Evolutionary conservation across 2,329 filamentous ascomycete genomes (phyloP).

Genomic region (Diaporthe humulicola): DNA sequence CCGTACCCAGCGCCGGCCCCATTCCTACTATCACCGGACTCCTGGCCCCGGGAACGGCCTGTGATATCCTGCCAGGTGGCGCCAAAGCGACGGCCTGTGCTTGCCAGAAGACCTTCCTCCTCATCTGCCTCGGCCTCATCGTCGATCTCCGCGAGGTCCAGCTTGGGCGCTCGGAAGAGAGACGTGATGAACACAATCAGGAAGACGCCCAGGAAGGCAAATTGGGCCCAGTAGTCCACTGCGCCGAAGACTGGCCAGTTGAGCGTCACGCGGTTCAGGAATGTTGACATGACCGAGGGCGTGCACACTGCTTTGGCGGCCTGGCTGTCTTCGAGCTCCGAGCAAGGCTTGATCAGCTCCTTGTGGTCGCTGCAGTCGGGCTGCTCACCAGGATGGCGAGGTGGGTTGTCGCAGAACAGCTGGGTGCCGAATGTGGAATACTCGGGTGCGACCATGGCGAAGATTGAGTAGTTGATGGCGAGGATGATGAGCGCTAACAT

Average conservation of each 20-base stretch:
- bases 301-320: conserved; percentile 87
- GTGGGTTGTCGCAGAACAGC: conserved; percentile 86
- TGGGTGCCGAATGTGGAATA: conserved; percentile 96
- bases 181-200: conserved; percentile 84
- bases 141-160: conserved; percentile 84
- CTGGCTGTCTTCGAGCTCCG: conserved; percentile 79
- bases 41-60: conserved; percentile 56
- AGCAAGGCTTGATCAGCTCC: conserved; percentile 84
- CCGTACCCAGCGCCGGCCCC: conserved; percentile 21
- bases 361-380: conserved; percentile 81
- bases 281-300: conserved; percentile 89
- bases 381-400: conserved; percentile 71
- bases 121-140: conserved; percentile 93
- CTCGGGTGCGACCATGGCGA: conserved; percentile 95
- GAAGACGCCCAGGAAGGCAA: conserved; percentile 88
- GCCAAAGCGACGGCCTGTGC: conserved; percentile 83
- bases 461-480: conserved; percentile 91
- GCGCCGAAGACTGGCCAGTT: conserved; percentile 97
- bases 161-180: conserved; percentile 82
- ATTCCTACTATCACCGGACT: conserved; percentile 17
- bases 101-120: conserved; percentile 91
- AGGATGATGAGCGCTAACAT: conserved; percentile 91
- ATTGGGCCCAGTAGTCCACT: conserved; percentile 96
- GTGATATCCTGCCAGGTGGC: conserved; percentile 92
- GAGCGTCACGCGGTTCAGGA: conserved; percentile 91